Evolutionary conservation across 129 eudicot species (phyloP), one percentile per base, ranked within the genome.

Genomic region (Escallonia herrerae): DNA sequence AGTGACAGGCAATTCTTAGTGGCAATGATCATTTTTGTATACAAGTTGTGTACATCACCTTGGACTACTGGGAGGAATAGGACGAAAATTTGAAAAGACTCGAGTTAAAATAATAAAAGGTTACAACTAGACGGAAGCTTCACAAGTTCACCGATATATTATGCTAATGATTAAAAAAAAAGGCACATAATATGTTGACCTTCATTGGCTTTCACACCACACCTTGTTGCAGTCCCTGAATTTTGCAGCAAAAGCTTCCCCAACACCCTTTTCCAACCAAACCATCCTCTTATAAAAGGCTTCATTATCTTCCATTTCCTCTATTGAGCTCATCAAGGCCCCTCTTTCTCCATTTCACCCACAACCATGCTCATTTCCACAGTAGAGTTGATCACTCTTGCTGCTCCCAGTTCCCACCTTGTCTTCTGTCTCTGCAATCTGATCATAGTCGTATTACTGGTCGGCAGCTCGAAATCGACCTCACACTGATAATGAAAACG

Each of bases 351-450:
- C 5, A 12, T 33, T 10, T 13, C 62, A 43, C 52, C 2, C 4
- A 57, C 60, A 48, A 71, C 14, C 58, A 74, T 82, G 95, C 73
- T 84, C 63, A 69, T 65, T n/a, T 64, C 78, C 49, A 58, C 82
- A 69, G 58, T 74, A 56, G 90, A 81, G 72, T 37, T 89, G 75
- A 73, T 89, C 74, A 71, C 74, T 13, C 50, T 74, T 59, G 86
- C 76, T 64, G 73, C 82, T 72, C 65, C 90, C 42, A 84, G 81
- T 65, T 75, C 82, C 50, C 79, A 70, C 53, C 3, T 77, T 9
- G 72, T 84, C 40, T 89, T 89, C 54, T 79, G 87, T 56, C 65
- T 86, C 60, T 85, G 90, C 74, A 89, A 86, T 70, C 58, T 86
- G 45, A 79, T 86, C 80, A 86, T 86, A 6, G 65, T 78, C 44